Base-by-base conservation (phyloP, 768 basidiomycete species). In the Scleroderma citrinum region DNA sequence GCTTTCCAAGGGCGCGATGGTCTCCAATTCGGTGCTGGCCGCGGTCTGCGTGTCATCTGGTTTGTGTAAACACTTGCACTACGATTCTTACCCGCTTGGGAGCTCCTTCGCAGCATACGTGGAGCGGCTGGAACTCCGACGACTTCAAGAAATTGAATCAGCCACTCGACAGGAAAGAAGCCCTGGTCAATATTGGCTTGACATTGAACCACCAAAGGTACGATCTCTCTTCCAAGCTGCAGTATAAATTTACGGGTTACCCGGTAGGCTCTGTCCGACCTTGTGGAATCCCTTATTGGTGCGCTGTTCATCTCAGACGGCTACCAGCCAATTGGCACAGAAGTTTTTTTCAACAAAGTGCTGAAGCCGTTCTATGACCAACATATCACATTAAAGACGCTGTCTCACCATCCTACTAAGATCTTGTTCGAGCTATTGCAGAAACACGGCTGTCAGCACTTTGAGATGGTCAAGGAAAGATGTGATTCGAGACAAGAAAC, bases 291-390 rank as follows among this genome's bases (percentile, higher is more conserved):
- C 2, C 72, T 87, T 35, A 71, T 89, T 31, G 91, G 88, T 8
- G 90, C 87, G 10, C 68, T 90, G 44, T 88, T 83, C 66, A 76
- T 92, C 53, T 86, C 82, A 19, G 88, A 91, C 60, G 72, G 76
- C 47, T 87, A 83, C 65, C 76, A 78, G 16, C 75, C 76, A 21
- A 66, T 69, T 45, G 85, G 86, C 4, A 75, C 76, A 21, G 76
- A 85, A 57, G 68, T 69, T 0, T 72, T 92, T 57, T 92, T 86
- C 66, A 74, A 82, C 48, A 77, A 73, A 45, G 68, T 85, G 41
- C 69, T 91, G 47, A 75, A 80, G 63, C 89, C 89, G 5, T 93
- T 92, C 63, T 88, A 83, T 58, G 82, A 90, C 64, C 75, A 75
- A 54, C 80, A 90, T 54, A 77, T 92, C 63, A 81, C 81, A 23